Evolutionary conservation across 2,329 filamentous ascomycete species (phyloP), one percentile per base, ranked within the genome.

Genomic region (Aspergillus melleus): DNA sequence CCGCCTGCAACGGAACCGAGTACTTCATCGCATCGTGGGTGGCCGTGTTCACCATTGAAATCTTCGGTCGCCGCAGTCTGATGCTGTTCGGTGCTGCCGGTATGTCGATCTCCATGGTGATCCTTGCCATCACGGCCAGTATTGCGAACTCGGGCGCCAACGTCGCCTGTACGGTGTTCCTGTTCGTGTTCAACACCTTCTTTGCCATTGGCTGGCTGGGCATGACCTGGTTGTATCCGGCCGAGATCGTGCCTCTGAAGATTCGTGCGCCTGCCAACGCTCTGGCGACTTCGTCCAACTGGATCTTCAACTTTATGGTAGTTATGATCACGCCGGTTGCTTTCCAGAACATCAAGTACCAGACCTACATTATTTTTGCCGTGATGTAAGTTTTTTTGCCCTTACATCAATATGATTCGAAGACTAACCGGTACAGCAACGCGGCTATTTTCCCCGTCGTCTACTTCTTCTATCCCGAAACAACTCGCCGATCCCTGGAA

Each of bases 1-100:
- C 82, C n/a, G 82, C 81, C 4, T 77, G 76, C 64, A 84, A 83
- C 61, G 82, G 81, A 36, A 84, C 81, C 0, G 81, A 83, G 60
- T 84, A 84, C 68, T 84, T 84, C 64, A 55, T 82, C 24, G 80
- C 81, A 2, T 83, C 80, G 1, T 78, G 77, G 70, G 69, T 84
- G 24, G 77, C 81, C 2, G 76, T 84, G 32, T 81, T 82, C 61
- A 77, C 79, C 11, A 79, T 83, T 59, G 81, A 84, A 64, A 77
- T 75, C 54, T 72, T 82, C 55, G 81, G 81, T 14, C 78, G 90
- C 29, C 83, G 89, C 19, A 84, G 85, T 68, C 82, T 92, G 61
- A 91, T 92, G 88, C 76, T 92, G 19, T 85, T 90, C 63, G 89
- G 89, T 55, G 85, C 86, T 0, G 76, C 84, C 36, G 86, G 86